These are phyloP conservation scores for Aspergillus amoenus DNA, from an alignment of 2,329 filamentous ascomycete genomes.

Conservation along the genomic window DNA sequence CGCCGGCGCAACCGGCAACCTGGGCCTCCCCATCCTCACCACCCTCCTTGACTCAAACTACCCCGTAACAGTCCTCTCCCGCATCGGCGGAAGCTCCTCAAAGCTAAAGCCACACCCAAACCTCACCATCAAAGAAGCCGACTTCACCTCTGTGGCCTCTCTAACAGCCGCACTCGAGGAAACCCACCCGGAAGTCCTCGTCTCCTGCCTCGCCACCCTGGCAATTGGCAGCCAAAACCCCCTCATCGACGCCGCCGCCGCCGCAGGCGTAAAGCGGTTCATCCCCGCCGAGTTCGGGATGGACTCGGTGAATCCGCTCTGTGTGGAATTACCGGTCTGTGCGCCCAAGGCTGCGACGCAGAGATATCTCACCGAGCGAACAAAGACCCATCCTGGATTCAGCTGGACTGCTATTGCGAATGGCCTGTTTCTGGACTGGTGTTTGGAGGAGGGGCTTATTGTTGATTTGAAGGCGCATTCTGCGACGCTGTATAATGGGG, in stretches of 20 bases:
- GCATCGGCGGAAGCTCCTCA: neutral
- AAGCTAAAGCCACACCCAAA: neutral
- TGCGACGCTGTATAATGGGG: neutral
- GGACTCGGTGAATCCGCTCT: neutral
- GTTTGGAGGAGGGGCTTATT: neutral
- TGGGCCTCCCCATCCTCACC: neutral
- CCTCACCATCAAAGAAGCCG: neutral
- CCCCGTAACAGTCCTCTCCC: neutral
- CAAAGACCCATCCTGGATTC: neutral
- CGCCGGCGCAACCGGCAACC: neutral
- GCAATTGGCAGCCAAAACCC: neutral
- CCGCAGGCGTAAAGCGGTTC: neutral
- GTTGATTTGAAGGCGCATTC: neutral
- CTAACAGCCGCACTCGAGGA: neutral
- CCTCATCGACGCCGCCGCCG: neutral
- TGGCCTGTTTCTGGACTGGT: neutral
- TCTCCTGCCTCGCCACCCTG: neutral
- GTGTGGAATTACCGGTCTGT: neutral
- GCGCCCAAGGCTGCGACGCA: neutral
- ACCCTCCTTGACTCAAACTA: neutral
- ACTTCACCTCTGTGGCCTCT: neutral
- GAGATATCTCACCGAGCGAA: neutral
- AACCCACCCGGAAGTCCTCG: neutral
- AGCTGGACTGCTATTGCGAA: neutral
- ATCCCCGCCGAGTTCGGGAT: neutral